These are phyloP conservation scores for Coffea eugenioides DNA, from an alignment of 257 asterid species.

Conservation along the genomic window DNA sequence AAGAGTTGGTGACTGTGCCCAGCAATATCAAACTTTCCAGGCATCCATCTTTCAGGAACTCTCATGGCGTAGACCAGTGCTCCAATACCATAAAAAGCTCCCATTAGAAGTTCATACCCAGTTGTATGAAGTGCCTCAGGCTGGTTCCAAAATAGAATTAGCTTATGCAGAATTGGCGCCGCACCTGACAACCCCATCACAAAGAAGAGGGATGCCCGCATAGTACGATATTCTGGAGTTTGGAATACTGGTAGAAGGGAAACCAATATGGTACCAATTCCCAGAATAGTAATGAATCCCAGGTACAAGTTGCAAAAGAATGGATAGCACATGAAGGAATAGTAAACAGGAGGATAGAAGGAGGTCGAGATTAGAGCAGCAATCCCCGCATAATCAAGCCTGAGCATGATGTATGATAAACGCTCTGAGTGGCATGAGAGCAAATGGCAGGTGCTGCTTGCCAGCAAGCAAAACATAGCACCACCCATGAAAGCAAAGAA, in stretches of 20 bases:
- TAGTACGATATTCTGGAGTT: slow-evolving; percentile 64
- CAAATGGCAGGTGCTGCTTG: slow-evolving; percentile 91
- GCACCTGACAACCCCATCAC: slow-evolving; percentile 91
- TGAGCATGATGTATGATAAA: slow-evolving; percentile 74
- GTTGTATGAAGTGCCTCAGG: slow-evolving; percentile 91
- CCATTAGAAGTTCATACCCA: slow-evolving; percentile 81
- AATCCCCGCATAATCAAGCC: slow-evolving; percentile 89
- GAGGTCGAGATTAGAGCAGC: slow-evolving; percentile 91
- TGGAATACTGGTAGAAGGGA: slow-evolving; percentile 90
- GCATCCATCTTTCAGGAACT: slow-evolving; percentile 90
- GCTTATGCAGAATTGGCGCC: slow-evolving; percentile 80
- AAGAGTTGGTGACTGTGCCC: slow-evolving; percentile 94
- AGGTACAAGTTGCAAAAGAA: slow-evolving; percentile 77
- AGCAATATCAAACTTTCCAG: slow-evolving; percentile 87
- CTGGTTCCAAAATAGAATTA: slow-evolving; percentile 71
- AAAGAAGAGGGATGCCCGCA: slow-evolving; percentile 77
- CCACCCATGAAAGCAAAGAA: slow-evolving; percentile 91
- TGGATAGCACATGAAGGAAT: slow-evolving; percentile 95
- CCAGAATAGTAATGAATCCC: slow-evolving; percentile 79
- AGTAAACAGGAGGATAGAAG: slow-evolving; percentile 91
- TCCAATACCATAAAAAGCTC: slow-evolving; percentile 67
- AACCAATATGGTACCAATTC: slow-evolving; percentile 58
- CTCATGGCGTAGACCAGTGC: slow-evolving; percentile 81
- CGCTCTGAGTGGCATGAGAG: slow-evolving; percentile 87
- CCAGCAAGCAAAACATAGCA: slow-evolving; percentile 92